Percentiles rank a stretch among this genome's conserved stretches.
phyloP scores from a whole-genome alignment of 2,329 filamentous ascomycete species.

The Lachnum nothofagi region DNA sequence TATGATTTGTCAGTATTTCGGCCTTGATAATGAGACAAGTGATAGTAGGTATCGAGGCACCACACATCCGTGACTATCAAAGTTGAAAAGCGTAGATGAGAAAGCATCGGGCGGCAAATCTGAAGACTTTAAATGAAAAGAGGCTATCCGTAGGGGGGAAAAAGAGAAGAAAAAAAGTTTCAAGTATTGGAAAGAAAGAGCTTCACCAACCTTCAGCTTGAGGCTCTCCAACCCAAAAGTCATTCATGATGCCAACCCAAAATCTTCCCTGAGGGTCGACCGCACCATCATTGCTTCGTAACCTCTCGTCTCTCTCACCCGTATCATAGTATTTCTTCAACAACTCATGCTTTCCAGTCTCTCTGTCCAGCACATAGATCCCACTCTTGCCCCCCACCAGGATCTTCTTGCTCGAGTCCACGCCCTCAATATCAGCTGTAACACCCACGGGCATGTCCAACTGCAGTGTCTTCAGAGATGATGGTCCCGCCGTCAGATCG shows the following conservation, averaged over 20 bases:
- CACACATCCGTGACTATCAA: no score
- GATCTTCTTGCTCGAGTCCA: slow-evolving; percentile 59
- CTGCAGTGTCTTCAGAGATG: slow-evolving; percentile 34
- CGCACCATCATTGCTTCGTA: slow-evolving; percentile 75
- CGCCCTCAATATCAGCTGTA: slow-evolving; percentile 71
- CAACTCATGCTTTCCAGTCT: slow-evolving; percentile 50
- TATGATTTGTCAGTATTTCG: no score
- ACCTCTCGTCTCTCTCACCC: slow-evolving; percentile 36
- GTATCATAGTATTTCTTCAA: slow-evolving; percentile 43
- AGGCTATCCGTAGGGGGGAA: not conserved
- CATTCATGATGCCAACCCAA: slow-evolving; percentile 84
- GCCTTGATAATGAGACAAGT: no score
- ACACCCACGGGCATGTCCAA: slow-evolving; percentile 55
- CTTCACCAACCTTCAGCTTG: slow-evolving; percentile 33
- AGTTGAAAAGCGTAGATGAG: no score
- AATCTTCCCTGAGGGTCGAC: slow-evolving; percentile 76
- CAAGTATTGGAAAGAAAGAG: not conserved
- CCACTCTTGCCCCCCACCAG: slow-evolving; percentile 77
- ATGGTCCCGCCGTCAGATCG: slow-evolving; percentile 54
- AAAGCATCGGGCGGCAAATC: no score
- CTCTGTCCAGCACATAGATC: slow-evolving; percentile 69
- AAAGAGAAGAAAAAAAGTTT: not conserved
- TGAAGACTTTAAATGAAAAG: no score
- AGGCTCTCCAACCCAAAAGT: slow-evolving; percentile 47
- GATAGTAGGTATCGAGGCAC: no score